Base-by-base conservation (phyloP, 2,329 filamentous ascomycete genomes). In the Aureobasidium sp. region DNA sequence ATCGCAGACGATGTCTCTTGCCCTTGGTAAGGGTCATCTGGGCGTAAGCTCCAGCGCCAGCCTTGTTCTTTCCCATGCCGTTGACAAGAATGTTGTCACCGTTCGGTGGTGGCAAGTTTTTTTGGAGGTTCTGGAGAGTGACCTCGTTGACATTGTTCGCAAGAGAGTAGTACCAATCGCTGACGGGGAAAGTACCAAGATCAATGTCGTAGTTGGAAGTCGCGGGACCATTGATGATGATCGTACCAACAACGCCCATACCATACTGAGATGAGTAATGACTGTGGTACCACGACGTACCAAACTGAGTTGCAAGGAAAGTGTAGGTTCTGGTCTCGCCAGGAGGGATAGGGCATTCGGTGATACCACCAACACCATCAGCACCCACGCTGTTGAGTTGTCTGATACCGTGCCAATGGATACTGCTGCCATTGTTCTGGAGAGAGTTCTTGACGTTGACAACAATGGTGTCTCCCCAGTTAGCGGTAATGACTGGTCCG, bases 391-490 rank as follows among this genome's bases (percentile, higher is more conserved):
- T 81, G 66, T 76, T 73, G 60, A 78, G 72, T 65, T 86, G 83
- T 11, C 80, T 78, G 23, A 87, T 74, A 21, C 82, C 84, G 64
- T 86, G 84, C 71, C 78, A 85, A 66, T 85, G 83, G 17, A 85
- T 78, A 21, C 76, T 77, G 19, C 82, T 85, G 31, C 82, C 82
- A 63, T 86, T 85, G 63, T 75, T 68, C 9, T 71, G 71, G 69
- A 77, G 43, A 38, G 73, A 65, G 68, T 84, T 86, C 40, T 73
- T 80, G 19, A 86, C 77, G 55, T 80, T 80, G 13, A 84, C 70
- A n/a, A 71, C 67, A 5, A 85, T 73, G 33, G 64, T 73, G 60
- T 78, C 75, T 27, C 74, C 78, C 78, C 79, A 68, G 65, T 75
- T 68, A 61, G 74, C 69, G 45, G 67, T 62, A 58, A 91, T 83